Evolutionary conservation across 306 rosid species (phyloP).

Genomic region (Sophora flavescens): DNA sequence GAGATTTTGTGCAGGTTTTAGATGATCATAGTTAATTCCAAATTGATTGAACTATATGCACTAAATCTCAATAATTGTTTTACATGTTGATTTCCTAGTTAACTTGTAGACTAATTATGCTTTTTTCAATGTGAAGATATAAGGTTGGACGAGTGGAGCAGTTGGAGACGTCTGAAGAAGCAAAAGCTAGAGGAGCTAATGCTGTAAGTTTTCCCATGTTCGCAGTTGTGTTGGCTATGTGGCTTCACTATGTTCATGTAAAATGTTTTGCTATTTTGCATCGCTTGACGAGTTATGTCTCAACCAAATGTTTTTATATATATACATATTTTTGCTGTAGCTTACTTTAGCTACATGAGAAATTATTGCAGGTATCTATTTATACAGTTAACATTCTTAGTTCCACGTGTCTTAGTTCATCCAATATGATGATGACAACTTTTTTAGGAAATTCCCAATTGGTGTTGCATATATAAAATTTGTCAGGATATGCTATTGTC

Average conservation of each 20-base stretch:
- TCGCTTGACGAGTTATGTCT: slow-evolving; percentile 22
- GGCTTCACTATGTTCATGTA: slow-evolving; percentile 31
- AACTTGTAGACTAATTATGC: slow-evolving; percentile 24
- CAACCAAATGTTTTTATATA: not conserved
- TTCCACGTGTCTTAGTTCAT: slow-evolving; percentile 15
- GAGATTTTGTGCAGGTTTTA: slow-evolving; percentile 30
- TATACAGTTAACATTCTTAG: slow-evolving; percentile 32
- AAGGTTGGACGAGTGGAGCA: slow-evolving; percentile 98
- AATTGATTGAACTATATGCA: slow-evolving; percentile 10
- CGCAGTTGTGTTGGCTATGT: slow-evolving; percentile 26
- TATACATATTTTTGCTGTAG: not conserved
- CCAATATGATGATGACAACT: not conserved
- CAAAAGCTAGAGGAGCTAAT: slow-evolving; percentile 80
- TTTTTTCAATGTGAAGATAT: slow-evolving; percentile 65
- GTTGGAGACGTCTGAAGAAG: slow-evolving; percentile 84
- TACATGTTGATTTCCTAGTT: slow-evolving; percentile 23
- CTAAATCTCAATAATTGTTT: slow-evolving; percentile 25
- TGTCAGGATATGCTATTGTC: slow-evolving; percentile 17
- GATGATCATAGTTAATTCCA: slow-evolving; percentile 27
- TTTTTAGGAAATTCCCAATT: slow-evolving; percentile 17
- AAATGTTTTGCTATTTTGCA: slow-evolving; percentile 15
- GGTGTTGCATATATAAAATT: slow-evolving; percentile 34
- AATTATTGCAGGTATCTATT: slow-evolving; percentile 26
- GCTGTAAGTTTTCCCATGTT: slow-evolving; percentile 74
- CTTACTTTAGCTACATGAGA: slow-evolving; percentile 3